Base-by-base conservation (phyloP, 768 basidiomycete species). In the Lepiota subincarnata region DNA sequence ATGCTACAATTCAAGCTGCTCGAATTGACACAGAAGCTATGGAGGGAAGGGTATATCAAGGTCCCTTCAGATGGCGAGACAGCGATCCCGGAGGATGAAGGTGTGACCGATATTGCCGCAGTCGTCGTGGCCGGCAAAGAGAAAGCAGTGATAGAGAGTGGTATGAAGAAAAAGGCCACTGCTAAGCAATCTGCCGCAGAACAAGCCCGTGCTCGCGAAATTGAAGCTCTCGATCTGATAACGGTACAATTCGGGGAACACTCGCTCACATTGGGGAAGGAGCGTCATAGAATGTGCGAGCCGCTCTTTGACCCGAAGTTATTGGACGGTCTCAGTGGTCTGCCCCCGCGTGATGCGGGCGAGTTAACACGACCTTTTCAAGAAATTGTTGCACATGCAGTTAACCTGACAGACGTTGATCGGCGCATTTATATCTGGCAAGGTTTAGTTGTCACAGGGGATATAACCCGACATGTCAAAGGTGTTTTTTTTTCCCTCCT, bases 81-180 rank as follows among this genome's bases (percentile, higher is more conserved):
- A 2, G 80, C 78, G 6, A 48, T 70, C 34, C 73, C 72, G 13
- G 91, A 91, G 56, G 91, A 92, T 52, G 92, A 93, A 57, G 93
- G 90, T 3, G 73, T 92, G 20, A 90, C 89, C 14, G 90, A 96
- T 65, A 92, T 95, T 54, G 93, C 93, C 5, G 91, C 94, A 6
- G 84, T 90, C 42, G 75, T 96, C 40, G 89, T 92, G 28, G 89
- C 91, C 6, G 93, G 93, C n/a, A 89, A 87, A 63, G 93, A 94
- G 68, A 84, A 86, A 59, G 89, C 91, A 0, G 82, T 94, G 31
- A 93, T 95, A 56, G 91, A 93, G 67, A 83, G 82, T 56, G 87
- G 84, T 16, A 86, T 85, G 73, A 91, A 88, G 71, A 88, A 86
- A 64, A 86, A 85, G 58, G 78, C 80, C 20, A 84, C 76, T 6